Conservation (phyloP, 2,329 filamentous ascomycete genomes). For the Aaosphaeria arxii region DNA sequence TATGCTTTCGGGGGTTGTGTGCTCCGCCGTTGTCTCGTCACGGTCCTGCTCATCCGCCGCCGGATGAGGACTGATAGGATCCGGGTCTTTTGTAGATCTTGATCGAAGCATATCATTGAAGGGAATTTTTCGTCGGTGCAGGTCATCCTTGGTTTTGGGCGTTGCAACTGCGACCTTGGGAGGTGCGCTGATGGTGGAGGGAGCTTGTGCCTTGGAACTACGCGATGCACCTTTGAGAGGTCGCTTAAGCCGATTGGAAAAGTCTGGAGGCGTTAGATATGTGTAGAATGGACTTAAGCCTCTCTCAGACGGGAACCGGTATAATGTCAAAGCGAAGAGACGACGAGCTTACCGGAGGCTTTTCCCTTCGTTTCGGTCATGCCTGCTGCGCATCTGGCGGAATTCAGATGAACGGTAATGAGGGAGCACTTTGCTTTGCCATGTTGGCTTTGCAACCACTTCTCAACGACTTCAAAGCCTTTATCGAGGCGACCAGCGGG, state of each 20-base stretch:
- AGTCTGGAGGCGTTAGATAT: constrained; percentile 9
- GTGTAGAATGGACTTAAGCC: neutral
- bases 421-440: too few relatives aligned
- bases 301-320: neutral
- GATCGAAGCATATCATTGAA: constrained; percentile 31
- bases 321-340: too few relatives aligned
- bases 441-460: too few relatives aligned
- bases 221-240: constrained; percentile 19
- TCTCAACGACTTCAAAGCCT: too few relatives aligned
- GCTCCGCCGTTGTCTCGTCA: constrained; percentile 2
- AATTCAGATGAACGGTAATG: too few relatives aligned
- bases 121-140: constrained; percentile 24
- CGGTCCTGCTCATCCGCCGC: constrained; percentile 5
- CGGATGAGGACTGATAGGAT: neutral
- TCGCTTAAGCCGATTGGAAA: constrained; percentile 24
- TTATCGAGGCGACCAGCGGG: too few relatives aligned
- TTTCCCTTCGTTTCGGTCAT: too few relatives aligned
- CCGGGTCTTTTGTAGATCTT: constrained; percentile 7
- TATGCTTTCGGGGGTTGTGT: neutral
- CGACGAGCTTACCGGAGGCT: too few relatives aligned
- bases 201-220: constrained; percentile 17
- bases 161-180: constrained; percentile 28
- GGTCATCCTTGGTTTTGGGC: constrained; percentile 25
- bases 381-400: too few relatives aligned
- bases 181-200: constrained; percentile 20